Base-by-base conservation (phyloP, 1,284 basidiomycete genomes). In the Rhodofomes roseus region DNA sequence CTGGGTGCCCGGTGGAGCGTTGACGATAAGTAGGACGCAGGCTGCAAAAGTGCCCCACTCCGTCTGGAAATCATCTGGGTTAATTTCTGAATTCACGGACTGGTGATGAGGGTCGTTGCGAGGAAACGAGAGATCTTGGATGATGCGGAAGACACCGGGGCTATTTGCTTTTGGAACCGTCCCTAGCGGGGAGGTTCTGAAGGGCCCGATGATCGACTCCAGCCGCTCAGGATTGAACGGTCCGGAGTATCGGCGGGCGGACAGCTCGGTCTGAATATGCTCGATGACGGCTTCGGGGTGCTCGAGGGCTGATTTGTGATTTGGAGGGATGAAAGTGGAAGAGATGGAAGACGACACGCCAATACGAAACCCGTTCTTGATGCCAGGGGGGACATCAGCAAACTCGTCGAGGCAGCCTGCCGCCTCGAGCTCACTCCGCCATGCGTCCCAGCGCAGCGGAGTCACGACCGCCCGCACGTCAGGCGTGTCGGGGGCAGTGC, bases 101-200 rank as follows among this genome's bases (percentile, higher is more conserved):
- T 56, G 36, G 9, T 61, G 40, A 2, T 18, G 14, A 4, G 66
- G 66, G 44, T 72, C 44, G 55, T 71, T 64, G 0, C 68, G 60
- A 0, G 75, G 75, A 58, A 62, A 77, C 0, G 74, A 79, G 27
- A 78, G 55, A 50, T 78, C 74, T 57, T 78, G 74, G 1, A 78
- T 67, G 3, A 77, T 43, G 1, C 71, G 66, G 14, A 74, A 67
- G 4, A 60, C 61, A 40, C 56, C 46, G n/a, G n/a, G n/a, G n/a
- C 61, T 62, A 61, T 64, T 56, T 1, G 74, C 67, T 55, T 78
- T 77, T 11, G 74, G 72, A 0, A 77, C 73, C 1, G 75, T 62
- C 2, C 75, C 74, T 0, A 79, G 60, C 0, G 75, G 77, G 0
- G 74, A 74, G 0, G 75, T 73, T 8, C 64, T 63, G 52, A 78